phyloP scores from a whole-genome alignment of 2,329 filamentous ascomycete species.

The Neonectria coccinea region DNA sequence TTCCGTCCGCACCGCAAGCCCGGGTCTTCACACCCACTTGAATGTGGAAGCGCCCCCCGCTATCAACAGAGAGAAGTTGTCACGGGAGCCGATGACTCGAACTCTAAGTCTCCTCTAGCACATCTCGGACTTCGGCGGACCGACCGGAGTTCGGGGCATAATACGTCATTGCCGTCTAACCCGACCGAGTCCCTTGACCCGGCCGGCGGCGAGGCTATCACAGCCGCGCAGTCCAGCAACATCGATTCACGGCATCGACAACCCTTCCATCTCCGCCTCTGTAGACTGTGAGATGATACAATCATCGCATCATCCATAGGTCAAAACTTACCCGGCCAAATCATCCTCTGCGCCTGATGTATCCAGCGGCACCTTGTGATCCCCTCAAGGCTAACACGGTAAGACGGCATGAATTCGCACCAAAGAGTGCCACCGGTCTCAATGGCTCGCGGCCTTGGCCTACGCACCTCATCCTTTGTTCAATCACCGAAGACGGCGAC shows the following conservation, averaged over 20 bases:
- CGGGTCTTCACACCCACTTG: conserved; percentile 3
- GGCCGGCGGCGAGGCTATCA: conserved; percentile 21
- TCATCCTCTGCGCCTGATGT: not conserved
- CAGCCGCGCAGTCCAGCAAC: conserved; percentile 2
- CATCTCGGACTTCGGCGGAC: conserved; percentile 12
- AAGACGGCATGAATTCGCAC: conserved; percentile 20
- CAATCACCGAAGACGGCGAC: not conserved
- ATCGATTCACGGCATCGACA: conserved; percentile 2
- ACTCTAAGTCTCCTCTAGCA: not conserved
- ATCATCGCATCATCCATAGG: not conserved
- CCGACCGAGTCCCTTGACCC: conserved; percentile 10
- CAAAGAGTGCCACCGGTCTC: conserved; percentile 2
- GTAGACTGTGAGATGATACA: not conserved
- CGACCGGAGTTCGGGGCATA: conserved; percentile 11
- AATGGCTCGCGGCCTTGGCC: conserved; percentile 19
- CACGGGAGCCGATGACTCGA: conserved; percentile 6
- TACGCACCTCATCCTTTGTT: conserved; percentile 10
- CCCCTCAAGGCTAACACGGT: conserved; percentile 20
- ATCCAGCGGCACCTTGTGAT: conserved; percentile 12
- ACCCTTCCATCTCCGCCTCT: not conserved
- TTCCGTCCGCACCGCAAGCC: not conserved
- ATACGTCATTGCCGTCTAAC: not conserved
- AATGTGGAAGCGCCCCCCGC: not conserved
- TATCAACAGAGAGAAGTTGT: not conserved
- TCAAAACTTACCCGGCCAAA: not conserved